Percentiles rank a stretch among this genome's conserved stretches.
Conservation (phyloP, 768 basidiomycete species). For the Leccinum obscurum region DNA sequence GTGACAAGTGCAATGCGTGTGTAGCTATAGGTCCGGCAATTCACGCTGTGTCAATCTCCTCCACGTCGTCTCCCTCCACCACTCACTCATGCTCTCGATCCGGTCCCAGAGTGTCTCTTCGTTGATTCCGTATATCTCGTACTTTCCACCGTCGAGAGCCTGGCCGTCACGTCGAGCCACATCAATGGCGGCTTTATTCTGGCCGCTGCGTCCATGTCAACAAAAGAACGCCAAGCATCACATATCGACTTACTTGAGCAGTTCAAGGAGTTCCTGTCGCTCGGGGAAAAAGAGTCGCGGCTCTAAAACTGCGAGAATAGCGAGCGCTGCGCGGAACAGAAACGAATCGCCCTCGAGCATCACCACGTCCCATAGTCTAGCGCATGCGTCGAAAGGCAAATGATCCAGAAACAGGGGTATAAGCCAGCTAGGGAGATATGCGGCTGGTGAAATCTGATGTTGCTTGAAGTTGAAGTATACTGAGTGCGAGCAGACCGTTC, state of each 20-base stretch:
- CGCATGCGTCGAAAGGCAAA: constrained; percentile 89
- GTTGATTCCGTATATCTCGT: constrained; percentile 83
- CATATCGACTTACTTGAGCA: constrained; percentile 58
- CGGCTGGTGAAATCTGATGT: constrained; percentile 82
- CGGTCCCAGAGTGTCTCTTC: constrained; percentile 86
- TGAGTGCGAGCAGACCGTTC: constrained; percentile 28
- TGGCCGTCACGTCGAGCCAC: constrained; percentile 75
- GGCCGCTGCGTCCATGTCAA: constrained; percentile 53
- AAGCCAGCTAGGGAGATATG: constrained; percentile 85
- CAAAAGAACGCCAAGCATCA: constrained; percentile 5
- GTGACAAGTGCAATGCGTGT: constrained; percentile 10
- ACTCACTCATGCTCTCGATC: constrained; percentile 80
- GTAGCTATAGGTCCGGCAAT: constrained; percentile 62
- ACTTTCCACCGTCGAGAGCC: constrained; percentile 66
- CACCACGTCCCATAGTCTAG: constrained; percentile 86
- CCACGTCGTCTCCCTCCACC: constrained; percentile 96
- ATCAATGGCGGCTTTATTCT: constrained; percentile 80
- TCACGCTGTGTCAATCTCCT: constrained; percentile 77
- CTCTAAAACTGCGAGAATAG: constrained; percentile 79
- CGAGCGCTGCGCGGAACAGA: constrained; percentile 82
- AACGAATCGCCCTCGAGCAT: constrained; percentile 90
- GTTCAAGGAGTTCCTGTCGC: constrained; percentile 69
- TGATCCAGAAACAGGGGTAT: constrained; percentile 80
- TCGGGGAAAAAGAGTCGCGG: constrained; percentile 89
- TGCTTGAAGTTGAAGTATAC: constrained; percentile 96